Evolutionary conservation across 2,329 filamentous ascomycete genomes (phyloP).

Genomic region (Exophiala dermatitidis): DNA sequence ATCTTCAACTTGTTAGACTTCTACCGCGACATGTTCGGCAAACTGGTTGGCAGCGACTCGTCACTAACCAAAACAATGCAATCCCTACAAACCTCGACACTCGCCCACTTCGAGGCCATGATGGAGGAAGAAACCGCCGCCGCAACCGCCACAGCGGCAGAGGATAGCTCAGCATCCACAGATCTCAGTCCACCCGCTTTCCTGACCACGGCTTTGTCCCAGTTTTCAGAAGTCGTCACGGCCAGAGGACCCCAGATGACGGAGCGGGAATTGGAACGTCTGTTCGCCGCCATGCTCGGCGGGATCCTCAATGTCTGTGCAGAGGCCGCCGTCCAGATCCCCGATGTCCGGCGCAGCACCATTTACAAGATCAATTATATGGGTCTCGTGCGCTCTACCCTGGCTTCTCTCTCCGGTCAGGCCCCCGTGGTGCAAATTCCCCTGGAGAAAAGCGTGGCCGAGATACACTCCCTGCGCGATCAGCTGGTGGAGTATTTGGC

Average conservation of each 20-base stretch:
- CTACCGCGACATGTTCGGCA: constrained; percentile 78
- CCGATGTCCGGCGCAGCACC: constrained; percentile 39
- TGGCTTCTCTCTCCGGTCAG: constrained; percentile 49
- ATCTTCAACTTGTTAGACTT: constrained; percentile 83
- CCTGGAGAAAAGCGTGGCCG: constrained; percentile 13
- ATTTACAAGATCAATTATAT: constrained; percentile 45
- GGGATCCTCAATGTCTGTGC: constrained; percentile 75
- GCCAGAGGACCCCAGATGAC: constrained; percentile 24
- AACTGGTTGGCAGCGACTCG: constrained; percentile 55
- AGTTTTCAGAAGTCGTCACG: constrained; percentile 47
- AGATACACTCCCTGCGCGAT: constrained; percentile 18
- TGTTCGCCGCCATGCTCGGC: constrained; percentile 75
- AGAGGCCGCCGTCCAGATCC: constrained; percentile 47
- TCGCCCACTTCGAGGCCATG: constrained; percentile 38
- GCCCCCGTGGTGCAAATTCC: constrained; percentile 29
- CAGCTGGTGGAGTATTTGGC: constrained; percentile 16
- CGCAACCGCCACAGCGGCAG: background rate
- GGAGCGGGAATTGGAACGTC: constrained; percentile 64
- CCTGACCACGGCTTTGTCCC: constrained; percentile 19
- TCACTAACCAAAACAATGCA: constrained; percentile 16
- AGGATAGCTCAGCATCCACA: constrained; percentile 1
- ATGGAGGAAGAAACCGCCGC: constrained; percentile 17
- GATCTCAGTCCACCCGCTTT: constrained; percentile 21
- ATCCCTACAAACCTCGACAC: constrained; percentile 36
- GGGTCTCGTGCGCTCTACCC: constrained; percentile 46